Evolutionary conservation across 352 stramenopile species (phyloP), one percentile per base, ranked within the genome.

Genomic region (Pythium myriotylum): DNA sequence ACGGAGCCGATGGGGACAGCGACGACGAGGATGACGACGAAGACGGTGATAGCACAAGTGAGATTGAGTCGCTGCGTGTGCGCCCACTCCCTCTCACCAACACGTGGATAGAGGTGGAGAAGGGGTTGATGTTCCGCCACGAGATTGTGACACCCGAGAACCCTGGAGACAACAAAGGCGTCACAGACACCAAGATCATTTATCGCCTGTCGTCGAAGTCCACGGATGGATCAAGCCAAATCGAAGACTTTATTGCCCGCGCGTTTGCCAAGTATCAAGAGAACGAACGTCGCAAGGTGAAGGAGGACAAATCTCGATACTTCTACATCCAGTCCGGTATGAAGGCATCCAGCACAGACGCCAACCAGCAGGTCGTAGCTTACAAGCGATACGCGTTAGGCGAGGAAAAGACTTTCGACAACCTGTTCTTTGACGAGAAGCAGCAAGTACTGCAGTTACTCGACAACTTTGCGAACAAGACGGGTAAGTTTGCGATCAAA

Each of bases 381-480:
- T 79, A 79, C 56, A 79, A 89, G 65, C 72, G 88, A 39, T 96
- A 95, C 70, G 77, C 74, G 32, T 65, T 96, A 16, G 76, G 72
- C 17, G 81, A 93, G 40, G 69, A 87, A 35, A 96, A 96, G 70
- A 93, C 80, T 20, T 96, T 96, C 62, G 67, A 81, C 14, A 86
- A 73, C 24, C 61, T 96, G 3, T 96, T 96, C 70, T 95, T 96
- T 56, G 56, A 72, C 1, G 77, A 94, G 41, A 96, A 96, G 47
- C 23, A 62, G 9, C 54, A 63, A 16, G 61, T 95, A 14, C 35
- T 94, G 23, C 45, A 67, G 23, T 57, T 91, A 6, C 69, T 95
- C 0, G 63, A 91, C 29, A 68, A 88, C 37, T 95, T 95, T 58
- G 42, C 62, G 24, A 72, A 54, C 62, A 84, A 74, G 63, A 67